These are phyloP conservation scores for Tetracladium setigerum DNA, from an alignment of 495 filamentous ascomycete species.

Conservation along the genomic window DNA sequence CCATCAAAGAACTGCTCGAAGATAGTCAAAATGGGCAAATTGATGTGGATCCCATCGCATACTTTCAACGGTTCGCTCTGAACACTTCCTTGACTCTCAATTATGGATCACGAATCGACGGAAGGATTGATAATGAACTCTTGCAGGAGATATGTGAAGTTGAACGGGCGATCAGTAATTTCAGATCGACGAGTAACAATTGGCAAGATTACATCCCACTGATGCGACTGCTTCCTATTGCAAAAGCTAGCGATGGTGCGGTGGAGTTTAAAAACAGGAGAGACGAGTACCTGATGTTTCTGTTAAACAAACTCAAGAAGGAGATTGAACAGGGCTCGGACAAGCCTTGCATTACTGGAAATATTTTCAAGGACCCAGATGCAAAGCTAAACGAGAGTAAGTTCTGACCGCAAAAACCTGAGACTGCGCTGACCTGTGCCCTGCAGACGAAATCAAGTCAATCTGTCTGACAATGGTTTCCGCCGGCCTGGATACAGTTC, in stretches of 20 bases:
- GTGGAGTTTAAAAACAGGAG: conserved; percentile 44
- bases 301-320: conserved; percentile 53
- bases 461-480: conserved; percentile 73
- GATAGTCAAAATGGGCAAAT: conserved; percentile 47
- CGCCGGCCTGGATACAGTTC: conserved; percentile 63
- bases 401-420: conserved; percentile 1
- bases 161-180: conserved; percentile 55
- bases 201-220: conserved; percentile 66
- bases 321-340: conserved; percentile 53
- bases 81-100: conserved; percentile 61
- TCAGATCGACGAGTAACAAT: conserved; percentile 59
- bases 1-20: conserved; percentile 55
- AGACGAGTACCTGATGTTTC: conserved; percentile 49
- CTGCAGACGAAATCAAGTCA: conserved; percentile 58
- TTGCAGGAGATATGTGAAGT: conserved; percentile 56
- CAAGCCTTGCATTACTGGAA: conserved; percentile 64
- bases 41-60: conserved; percentile 56
- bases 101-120: conserved; percentile 56
- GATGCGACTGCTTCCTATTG: conserved; percentile 43
- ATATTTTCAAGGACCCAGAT: conserved; percentile 58
- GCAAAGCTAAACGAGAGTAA: conserved; percentile 53
- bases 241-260: conserved; percentile 41
- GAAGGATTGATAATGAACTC: conserved; percentile 45
- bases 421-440: not conserved
- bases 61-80: conserved; percentile 61